Percentiles rank a stretch among this genome's conserved stretches.
Conservation (phyloP, 176 grass and related monocot species). For the Cenchrus americanus region DNA sequence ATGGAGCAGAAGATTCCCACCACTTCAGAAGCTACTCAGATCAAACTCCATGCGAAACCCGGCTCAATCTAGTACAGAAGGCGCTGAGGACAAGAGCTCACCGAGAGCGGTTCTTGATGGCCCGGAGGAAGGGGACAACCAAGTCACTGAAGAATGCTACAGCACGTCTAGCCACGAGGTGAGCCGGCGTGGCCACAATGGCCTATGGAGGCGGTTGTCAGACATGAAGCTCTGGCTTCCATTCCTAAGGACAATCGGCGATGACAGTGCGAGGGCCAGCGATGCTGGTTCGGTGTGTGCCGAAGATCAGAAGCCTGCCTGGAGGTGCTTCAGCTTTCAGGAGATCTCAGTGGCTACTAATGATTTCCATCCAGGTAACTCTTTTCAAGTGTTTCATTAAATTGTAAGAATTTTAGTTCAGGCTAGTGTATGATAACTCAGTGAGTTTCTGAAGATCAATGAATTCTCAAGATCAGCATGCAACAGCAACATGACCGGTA, state of each 20-base stretch:
- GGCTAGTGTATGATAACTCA: not conserved
- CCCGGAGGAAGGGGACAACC: slow-evolving; percentile 49
- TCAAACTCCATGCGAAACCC: slow-evolving; percentile 60
- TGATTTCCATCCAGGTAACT: slow-evolving; percentile 75
- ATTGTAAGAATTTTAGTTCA: not conserved
- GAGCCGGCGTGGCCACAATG: slow-evolving; percentile 45
- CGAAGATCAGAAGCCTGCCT: slow-evolving; percentile 71
- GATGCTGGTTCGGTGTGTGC: slow-evolving; percentile 47
- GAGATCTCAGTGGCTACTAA: slow-evolving; percentile 75
- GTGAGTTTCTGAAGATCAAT: not conserved
- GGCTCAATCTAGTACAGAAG: slow-evolving; percentile 41
- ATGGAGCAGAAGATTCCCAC: slow-evolving; percentile 68
- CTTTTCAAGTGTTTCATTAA: not conserved
- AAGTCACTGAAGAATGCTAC: slow-evolving; percentile 62
- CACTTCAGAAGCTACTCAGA: slow-evolving; percentile 69
- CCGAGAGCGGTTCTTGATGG: slow-evolving; percentile 74
- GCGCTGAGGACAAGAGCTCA: slow-evolving; percentile 63
- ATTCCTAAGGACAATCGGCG: slow-evolving; percentile 50
- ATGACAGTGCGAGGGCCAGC: slow-evolving; percentile 51
- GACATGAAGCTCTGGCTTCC: slow-evolving; percentile 75
- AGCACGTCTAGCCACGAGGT: slow-evolving; percentile 63
- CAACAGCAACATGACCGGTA: not conserved
- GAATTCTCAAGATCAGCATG: not conserved
- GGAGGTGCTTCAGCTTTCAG: slow-evolving; percentile 81
- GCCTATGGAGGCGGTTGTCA: slow-evolving; percentile 74